phyloP scores from a whole-genome alignment of 768 basidiomycete genomes.

The Russula abietina region DNA sequence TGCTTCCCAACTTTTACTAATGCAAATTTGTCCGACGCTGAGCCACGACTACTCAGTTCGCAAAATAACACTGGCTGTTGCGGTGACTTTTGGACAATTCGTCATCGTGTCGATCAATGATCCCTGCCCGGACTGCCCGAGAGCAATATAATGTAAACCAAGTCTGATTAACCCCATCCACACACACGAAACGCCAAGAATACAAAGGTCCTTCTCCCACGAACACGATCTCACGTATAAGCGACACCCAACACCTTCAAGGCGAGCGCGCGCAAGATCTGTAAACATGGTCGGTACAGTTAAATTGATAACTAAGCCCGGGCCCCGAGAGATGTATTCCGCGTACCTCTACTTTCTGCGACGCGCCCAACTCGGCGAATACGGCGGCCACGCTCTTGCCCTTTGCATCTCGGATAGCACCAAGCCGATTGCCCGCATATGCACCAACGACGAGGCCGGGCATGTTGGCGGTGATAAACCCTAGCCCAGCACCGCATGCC shows the following conservation, averaged over 20 bases:
- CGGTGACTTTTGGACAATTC: background rate
- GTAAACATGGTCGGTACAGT: background rate
- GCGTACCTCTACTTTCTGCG: conserved; percentile 82
- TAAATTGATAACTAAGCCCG: too few species aligned
- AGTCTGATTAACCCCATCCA: background rate
- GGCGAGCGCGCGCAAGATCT: conserved; percentile 80
- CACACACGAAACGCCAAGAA: background rate
- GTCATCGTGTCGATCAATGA: background rate
- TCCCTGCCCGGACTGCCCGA: background rate
- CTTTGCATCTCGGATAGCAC: conserved; percentile 89
- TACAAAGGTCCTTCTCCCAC: background rate
- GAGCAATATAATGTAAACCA: background rate
- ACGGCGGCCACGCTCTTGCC: conserved; percentile 89
- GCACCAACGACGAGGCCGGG: conserved; percentile 85
- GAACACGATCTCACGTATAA: conserved; percentile 3
- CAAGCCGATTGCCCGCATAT: conserved; percentile 83
- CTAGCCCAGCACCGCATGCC: conserved; percentile 56
- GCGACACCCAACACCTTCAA: conserved; percentile 77
- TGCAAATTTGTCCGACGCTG: background rate
- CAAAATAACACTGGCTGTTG: background rate
- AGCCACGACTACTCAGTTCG: background rate
- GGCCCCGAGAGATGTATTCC: background rate
- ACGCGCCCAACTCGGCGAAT: conserved; percentile 66
- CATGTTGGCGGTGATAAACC: conserved; percentile 59
- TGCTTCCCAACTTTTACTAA: background rate